phyloP scores from a whole-genome alignment of 495 filamentous ascomycete genomes.

The Hyphodiscus hymeniophilus region DNA sequence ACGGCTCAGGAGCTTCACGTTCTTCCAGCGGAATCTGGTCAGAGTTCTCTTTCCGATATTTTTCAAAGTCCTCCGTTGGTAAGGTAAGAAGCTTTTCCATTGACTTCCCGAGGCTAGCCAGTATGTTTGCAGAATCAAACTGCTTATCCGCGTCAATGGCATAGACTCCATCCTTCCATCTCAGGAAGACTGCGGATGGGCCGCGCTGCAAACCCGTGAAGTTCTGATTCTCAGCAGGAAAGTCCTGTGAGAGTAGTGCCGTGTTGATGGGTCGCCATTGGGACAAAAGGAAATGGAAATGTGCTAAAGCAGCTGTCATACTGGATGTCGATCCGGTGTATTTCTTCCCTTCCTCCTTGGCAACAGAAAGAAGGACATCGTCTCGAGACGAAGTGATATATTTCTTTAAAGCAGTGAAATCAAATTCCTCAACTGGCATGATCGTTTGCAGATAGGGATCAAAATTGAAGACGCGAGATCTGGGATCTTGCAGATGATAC shows the following conservation, averaged over 20 bases:
- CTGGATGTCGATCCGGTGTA: slow-evolving; percentile 94
- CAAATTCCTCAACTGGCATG: slow-evolving; percentile 83
- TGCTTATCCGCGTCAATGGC: slow-evolving; percentile 98
- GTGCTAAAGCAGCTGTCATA: slow-evolving; percentile 79
- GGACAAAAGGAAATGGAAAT: slow-evolving; percentile 91
- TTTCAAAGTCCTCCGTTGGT: slow-evolving; percentile 71
- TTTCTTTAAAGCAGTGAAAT: slow-evolving; percentile 73
- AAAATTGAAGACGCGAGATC: slow-evolving; percentile 86
- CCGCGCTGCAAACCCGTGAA: slow-evolving; percentile 65
- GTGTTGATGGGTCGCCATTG: slow-evolving; percentile 67
- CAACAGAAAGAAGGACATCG: slow-evolving; percentile 53
- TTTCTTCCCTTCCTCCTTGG: slow-evolving; percentile 58
- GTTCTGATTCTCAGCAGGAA: slow-evolving; percentile 45
- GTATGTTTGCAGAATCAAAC: slow-evolving; percentile 74
- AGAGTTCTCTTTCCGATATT: slow-evolving; percentile 60
- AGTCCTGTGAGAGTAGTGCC: slow-evolving; percentile 53
- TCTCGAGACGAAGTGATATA: slow-evolving; percentile 91
- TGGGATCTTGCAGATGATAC: slow-evolving; percentile 82
- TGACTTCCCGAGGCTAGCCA: slow-evolving; percentile 84
- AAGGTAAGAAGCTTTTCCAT: slow-evolving; percentile 96
- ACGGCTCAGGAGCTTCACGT: slow-evolving; percentile 59
- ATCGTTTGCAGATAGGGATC: slow-evolving; percentile 86
- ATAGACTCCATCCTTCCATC: slow-evolving; percentile 76
- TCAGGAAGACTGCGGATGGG: slow-evolving; percentile 75
- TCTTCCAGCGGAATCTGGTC: slow-evolving; percentile 58